Evolutionary conservation across 257 asterid species (phyloP), one percentile per base, ranked within the genome.

Genomic region (Nicotiana tabacum): DNA sequence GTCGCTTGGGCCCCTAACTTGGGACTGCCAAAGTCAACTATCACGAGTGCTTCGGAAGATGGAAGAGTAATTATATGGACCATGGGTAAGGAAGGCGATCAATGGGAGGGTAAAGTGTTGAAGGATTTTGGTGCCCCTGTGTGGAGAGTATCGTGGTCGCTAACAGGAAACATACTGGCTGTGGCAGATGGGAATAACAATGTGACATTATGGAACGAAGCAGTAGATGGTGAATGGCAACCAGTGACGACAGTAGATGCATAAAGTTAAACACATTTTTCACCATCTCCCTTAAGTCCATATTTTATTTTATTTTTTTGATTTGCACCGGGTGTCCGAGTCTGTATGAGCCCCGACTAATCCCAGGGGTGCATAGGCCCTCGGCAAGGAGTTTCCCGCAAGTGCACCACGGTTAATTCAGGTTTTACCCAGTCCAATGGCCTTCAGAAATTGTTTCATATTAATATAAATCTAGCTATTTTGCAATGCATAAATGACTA

Each of bases 121-220:
- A 85, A 83, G 82, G 97, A 91, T 88, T 92, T 92, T 46, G 89
- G 87, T 72, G 81, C 84, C 24, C 91, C 95, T 0, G 95, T 89
- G 70, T 92, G 92, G 91, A 87, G 93, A 88, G 92, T 92, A 24
- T 91, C 97, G 1, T 92, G 97, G 95, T 92, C 97, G 2, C 89
- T 90, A 53, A 92, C 97, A 4, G 97, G 97, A 13, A 91, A 90
- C 76, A 85, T 90, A 48, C 90, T 92, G 58, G 97, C 97, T 32
- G 97, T 92, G 82, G 93, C 97, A 3, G 93, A 91, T 85, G 91
- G 93, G 53, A 88, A 84, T 8, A 90, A 91, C 81, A 85, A 83
- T 18, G 91, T 92, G 4, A 90, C 93, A 7, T 89, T 92, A 81
- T 92, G 97, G 95, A 91, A 90, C 56, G 97, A 92, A 84, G 94